A percentile compares a stretch with the other conserved stretches of the same genome.
phyloP scores from a whole-genome alignment of 148 eudicot genomes.

The Tetragonia tetragonoides region DNA sequence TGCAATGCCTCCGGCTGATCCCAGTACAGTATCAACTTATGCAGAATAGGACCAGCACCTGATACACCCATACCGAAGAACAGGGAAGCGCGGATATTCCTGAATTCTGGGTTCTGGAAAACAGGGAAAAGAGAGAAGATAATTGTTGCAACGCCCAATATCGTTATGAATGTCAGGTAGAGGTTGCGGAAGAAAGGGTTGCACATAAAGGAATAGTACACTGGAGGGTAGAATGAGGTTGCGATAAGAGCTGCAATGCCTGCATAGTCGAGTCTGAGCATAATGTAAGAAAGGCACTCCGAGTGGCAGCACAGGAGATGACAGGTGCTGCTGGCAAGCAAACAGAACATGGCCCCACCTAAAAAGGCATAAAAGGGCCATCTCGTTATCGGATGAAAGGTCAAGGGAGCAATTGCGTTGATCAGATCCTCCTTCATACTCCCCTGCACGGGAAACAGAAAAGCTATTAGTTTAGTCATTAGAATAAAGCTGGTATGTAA shows the following conservation, averaged over 20 bases:
- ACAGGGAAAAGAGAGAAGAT: conserved; percentile 39
- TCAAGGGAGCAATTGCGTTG: conserved; percentile 53
- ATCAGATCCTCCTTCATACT: conserved; percentile 54
- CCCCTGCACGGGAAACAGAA: conserved; percentile 33
- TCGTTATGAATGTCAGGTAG: conserved; percentile 38
- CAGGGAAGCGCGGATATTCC: conserved; percentile 37
- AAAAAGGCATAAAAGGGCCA: conserved; percentile 89
- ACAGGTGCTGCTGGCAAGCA: conserved; percentile 76
- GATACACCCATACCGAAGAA: conserved; percentile 54
- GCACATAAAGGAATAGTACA: conserved; percentile 53
- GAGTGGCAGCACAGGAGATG: conserved; percentile 51
- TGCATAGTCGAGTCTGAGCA: conserved; percentile 45
- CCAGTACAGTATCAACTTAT: conserved; percentile 37
- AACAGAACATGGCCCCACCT: conserved; percentile 93
- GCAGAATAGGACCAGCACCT: conserved; percentile 42
- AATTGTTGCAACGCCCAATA: conserved; percentile 39
- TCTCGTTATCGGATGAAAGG: conserved; percentile 65
- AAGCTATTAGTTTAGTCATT: background rate
- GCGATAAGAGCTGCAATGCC: conserved; percentile 46
- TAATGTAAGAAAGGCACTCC: conserved; percentile 31
- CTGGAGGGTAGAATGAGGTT: conserved; percentile 52
- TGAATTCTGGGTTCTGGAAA: conserved; percentile 37
- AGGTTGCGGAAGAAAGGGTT: conserved; percentile 38
- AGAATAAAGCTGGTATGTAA: background rate
- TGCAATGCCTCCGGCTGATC: conserved; percentile 35